These are phyloP conservation scores for Solanum commersonii DNA, from an alignment of 257 asterid species.

Conservation along the genomic window DNA sequence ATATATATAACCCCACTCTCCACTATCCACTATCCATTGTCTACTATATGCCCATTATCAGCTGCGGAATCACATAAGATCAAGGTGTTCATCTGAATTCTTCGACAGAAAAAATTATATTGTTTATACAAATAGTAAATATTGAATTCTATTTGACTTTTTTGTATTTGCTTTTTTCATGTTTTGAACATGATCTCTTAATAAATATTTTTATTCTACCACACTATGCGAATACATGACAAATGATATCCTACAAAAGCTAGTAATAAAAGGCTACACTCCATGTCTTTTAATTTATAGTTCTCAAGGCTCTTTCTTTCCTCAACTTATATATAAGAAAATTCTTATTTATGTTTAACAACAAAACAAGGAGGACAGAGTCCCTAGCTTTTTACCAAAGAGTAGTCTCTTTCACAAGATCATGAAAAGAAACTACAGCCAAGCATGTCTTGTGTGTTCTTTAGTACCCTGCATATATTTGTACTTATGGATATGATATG, in stretches of 20 bases:
- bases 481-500: not conserved
- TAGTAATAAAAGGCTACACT: slow-evolving; percentile 2
- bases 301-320: not conserved
- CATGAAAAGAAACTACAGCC: slow-evolving; percentile 6
- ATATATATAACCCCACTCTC: slow-evolving; percentile 10
- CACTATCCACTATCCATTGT: not conserved
- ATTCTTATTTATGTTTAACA: not conserved
- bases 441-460: slow-evolving; percentile 2
- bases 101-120: not conserved
- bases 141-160: not conserved
- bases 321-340: not conserved
- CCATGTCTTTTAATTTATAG: not conserved
- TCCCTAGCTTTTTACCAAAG: slow-evolving; percentile 11
- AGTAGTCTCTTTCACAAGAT: slow-evolving; percentile 24
- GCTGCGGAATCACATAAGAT: not conserved
- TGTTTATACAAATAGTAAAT: not conserved
- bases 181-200: not conserved
- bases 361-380: not conserved
- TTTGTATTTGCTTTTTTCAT: not conserved
- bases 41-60: not conserved
- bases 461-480: not conserved
- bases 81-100: not conserved
- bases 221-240: not conserved
- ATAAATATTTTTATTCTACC: not conserved
- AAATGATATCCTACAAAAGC: not conserved